These are phyloP conservation scores for Brettanomyces bruxellensis DNA, from an alignment of 805 yeast genomes.

Conservation along the genomic window DNA sequence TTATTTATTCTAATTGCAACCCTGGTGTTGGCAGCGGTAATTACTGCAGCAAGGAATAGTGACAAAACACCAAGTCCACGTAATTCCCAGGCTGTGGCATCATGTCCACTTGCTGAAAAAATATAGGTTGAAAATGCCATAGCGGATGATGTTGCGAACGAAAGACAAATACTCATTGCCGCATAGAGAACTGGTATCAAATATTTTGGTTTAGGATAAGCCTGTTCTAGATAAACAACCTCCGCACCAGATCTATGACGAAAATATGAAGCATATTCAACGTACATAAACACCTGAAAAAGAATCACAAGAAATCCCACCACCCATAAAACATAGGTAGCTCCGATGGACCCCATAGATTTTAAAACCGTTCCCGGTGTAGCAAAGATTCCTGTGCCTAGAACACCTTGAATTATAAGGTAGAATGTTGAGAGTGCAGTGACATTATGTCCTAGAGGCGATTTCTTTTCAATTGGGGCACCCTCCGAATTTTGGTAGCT, in stretches of 20 bases:
- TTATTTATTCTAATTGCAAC: slow-evolving; percentile 61
- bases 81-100: slow-evolving; percentile 65
- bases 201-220: slow-evolving; percentile 60
- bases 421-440: slow-evolving; percentile 39
- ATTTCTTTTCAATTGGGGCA: slow-evolving; percentile 32
- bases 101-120: slow-evolving; percentile 62
- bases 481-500: slow-evolving; percentile 16
- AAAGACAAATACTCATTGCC: slow-evolving; percentile 62
- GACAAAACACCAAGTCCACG: slow-evolving; percentile 72
- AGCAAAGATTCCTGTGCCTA: slow-evolving; percentile 72
- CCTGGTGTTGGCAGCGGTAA: slow-evolving; percentile 54
- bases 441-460: slow-evolving; percentile 30
- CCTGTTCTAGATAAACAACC: slow-evolving; percentile 68
- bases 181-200: slow-evolving; percentile 60
- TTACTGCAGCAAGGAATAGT: slow-evolving; percentile 57
- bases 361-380: slow-evolving; percentile 54
- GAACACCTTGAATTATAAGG: slow-evolving; percentile 56
- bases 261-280: slow-evolving; percentile 34
- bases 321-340: slow-evolving; percentile 35
- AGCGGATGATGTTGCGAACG: slow-evolving; percentile 83
- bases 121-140: slow-evolving; percentile 74
- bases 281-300: slow-evolving; percentile 28
- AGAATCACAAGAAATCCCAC: slow-evolving; percentile 31
- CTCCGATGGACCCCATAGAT: slow-evolving; percentile 36
- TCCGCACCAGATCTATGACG: slow-evolving; percentile 73